Evolutionary conservation across 495 filamentous ascomycete species (phyloP), one percentile per base, ranked within the genome.

Genomic region (Parmelia sp.): DNA sequence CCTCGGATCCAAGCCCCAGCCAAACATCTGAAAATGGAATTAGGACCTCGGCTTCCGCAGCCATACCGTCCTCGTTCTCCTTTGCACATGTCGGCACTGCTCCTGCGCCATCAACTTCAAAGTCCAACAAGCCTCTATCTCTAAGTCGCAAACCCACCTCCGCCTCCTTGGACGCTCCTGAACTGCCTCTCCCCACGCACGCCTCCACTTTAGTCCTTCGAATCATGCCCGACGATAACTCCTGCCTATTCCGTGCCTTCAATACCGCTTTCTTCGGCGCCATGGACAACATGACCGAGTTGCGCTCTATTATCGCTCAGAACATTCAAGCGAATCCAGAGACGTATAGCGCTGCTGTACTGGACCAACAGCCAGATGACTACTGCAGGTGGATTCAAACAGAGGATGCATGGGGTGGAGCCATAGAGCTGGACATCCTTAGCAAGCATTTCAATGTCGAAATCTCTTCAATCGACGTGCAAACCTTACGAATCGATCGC

Each of bases 141-240:
- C 72, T 77, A 3, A 67, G 72, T 51, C 68, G 73, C 44, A 78
- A 78, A 60, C 57, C 74, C 14, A 75, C 76, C 35, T 56, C 69
- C 29, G 68, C 74, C n/a, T 68, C 72, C 45, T 75, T 77, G 35
- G 89, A 92, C 68, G 84, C 88, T 9, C 89, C 89, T 0, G 88
- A 90, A 69, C 71, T 90, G n/a, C 77, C 84, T 0, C 76, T 90
- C 4, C 79, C 85, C 29, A 76, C 80, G 27, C 85, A 83, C 60
- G 77, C 77, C 14, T 86, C 86, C 33, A 89, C 84, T 0, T 75
- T 92, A 33, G 86, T 96, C 36, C 84, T 97, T 8, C 87, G 94
- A 4, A 90, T 97, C 40, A 97, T 98, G 94, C 90, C 92, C 14
- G 94, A 97, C 71, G 94, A 98, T 73, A 97, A 97, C 74, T 89